Base-by-base conservation (phyloP, 176 grass and related monocot genomes). In the Stipa capillata region DNA sequence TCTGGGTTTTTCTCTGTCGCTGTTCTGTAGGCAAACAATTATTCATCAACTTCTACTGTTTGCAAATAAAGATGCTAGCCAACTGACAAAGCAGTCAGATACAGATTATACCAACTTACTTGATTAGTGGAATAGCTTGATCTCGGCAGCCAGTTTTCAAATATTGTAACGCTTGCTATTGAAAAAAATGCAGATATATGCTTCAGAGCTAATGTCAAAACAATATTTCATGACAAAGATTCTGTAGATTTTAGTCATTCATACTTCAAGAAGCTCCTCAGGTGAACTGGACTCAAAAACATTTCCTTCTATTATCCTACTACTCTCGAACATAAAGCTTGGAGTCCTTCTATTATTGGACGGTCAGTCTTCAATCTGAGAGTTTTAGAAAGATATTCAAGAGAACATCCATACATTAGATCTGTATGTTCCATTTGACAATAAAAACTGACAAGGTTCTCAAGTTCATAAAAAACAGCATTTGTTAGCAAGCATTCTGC, bases 1-100 rank as follows among this genome's bases (percentile, higher is more conserved):
- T 94, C 89, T 82, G 94, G 91, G 32, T 97, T 84, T n/a, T 88
- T 90, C 63, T 92, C 87, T 69, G 85, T 79, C 80, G 87, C 82
- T 84, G 80, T 79, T 86, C 94, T 97, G 67, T 76, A 69, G 43
- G 77, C 35, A 69, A 71, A 69, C 31, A 73, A 70, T 52, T 60
- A 43, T 14, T 73, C 62, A 65, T 76, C 49, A 83, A 42, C 53
- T 81, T 79, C 17, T 8, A 83, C 57, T 63, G 18, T 27, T 49
- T 50, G 65, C 47, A 91, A 61, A 79, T 50, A 4, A 13, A 73
- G 25, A 65, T 37, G 27, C 23, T 74, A 65, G 31, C 47, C 31
- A 82, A 79, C 13, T 15, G 66, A 71, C 51, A 45, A 36, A 81
- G 28, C n/a, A n/a, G 75, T 40, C 25, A 74, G 18, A 63, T 24